Percentiles rank a stretch among this genome's conserved stretches.
Evolutionary conservation across 1,139 yeast genomes (phyloP).

Genomic region (Taphrina communis): DNA sequence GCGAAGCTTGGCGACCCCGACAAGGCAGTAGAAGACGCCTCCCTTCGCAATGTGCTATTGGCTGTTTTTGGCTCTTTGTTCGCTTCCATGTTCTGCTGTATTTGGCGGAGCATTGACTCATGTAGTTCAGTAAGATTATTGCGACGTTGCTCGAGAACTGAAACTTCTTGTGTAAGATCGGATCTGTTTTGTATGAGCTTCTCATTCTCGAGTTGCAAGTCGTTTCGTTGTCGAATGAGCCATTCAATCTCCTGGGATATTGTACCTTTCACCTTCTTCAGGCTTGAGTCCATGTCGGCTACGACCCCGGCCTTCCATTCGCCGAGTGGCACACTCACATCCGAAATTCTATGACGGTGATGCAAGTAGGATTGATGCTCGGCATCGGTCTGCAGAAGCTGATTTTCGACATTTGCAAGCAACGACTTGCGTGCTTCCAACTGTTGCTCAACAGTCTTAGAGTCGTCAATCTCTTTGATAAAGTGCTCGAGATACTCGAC

Average conservation of each 20-base stretch:
- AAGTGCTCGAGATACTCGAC: constrained; percentile 13
- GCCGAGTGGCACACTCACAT: constrained; percentile 23
- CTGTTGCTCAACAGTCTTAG: constrained; percentile 8
- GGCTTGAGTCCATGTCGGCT: constrained; percentile 48
- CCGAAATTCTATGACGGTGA: constrained; percentile 27
- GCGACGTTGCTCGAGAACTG: constrained; percentile 51
- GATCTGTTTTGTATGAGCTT: constrained; percentile 49
- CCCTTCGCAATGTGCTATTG: background rate
- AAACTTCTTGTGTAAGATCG: constrained; percentile 50
- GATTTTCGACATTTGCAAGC: constrained; percentile 23
- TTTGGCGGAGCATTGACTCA: constrained; percentile 52
- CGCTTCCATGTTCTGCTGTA: constrained; percentile 43
- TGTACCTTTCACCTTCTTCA: constrained; percentile 48
- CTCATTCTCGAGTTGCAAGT: constrained; percentile 50
- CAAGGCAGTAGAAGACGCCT: background rate
- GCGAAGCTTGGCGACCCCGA: background rate
- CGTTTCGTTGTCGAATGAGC: constrained; percentile 50
- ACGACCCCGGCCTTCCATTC: constrained; percentile 41
- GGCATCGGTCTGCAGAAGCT: constrained; percentile 27
- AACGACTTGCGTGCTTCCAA: constrained; percentile 19
- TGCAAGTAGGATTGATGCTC: constrained; percentile 32
- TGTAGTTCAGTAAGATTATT: constrained; percentile 54
- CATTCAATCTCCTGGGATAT: constrained; percentile 51
- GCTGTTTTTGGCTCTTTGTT: constrained; percentile 5
- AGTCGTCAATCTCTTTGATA: constrained; percentile 4